A percentile compares a stretch with the other conserved stretches of the same genome.
Conservation (phyloP, 768 basidiomycete species). For the Boletus barrowsii region DNA sequence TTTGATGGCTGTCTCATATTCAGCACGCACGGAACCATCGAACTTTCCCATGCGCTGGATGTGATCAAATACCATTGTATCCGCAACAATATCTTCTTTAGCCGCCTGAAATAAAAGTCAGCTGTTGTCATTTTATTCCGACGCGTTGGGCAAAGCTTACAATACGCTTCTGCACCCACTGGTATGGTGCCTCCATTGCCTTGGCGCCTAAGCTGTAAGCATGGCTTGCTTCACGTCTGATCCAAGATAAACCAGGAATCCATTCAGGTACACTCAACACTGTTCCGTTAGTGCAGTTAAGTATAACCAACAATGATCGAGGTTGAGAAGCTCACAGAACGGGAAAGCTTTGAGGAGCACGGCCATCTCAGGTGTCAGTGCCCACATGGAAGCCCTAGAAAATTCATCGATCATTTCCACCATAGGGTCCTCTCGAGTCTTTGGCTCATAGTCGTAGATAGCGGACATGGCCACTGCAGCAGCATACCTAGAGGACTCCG, state of each 20-base stretch:
- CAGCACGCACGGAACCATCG: background rate
- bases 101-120: background rate
- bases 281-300: background rate
- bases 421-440: background rate
- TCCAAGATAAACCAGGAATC: slow-evolving; percentile 35
- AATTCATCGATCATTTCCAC: background rate
- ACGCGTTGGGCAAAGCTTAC: background rate
- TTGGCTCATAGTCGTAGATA: background rate
- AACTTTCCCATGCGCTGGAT: background rate
- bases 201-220: background rate
- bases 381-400: background rate
- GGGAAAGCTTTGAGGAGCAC: slow-evolving; percentile 9
- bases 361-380: slow-evolving; percentile 1
- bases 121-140: background rate
- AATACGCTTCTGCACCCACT: background rate
- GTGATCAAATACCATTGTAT: background rate
- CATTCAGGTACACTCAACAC: slow-evolving; percentile 21
- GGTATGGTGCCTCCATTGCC: background rate
- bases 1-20: background rate
- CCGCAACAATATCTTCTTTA: background rate
- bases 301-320: background rate
- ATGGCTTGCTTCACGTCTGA: slow-evolving; percentile 30
- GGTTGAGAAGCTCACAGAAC: background rate
- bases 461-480: background rate
- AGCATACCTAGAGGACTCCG: background rate